Base-by-base conservation (phyloP, 1,139 yeast species). In the Taphrina betulina region DNA sequence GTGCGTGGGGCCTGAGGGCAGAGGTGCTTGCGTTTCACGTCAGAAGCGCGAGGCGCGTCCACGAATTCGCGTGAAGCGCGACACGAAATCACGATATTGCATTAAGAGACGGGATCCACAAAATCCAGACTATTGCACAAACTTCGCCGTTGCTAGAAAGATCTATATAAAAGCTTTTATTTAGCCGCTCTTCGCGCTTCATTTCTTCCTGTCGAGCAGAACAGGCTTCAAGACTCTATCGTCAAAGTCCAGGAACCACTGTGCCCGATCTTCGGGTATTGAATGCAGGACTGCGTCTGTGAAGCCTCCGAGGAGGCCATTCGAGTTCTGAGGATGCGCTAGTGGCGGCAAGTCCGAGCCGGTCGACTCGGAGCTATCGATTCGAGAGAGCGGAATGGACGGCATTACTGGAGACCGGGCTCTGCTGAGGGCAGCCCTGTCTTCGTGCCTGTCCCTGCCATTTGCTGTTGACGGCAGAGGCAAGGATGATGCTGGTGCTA, bases 191-290 rank as follows among this genome's bases (percentile, higher is more conserved):
- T n/a, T n/a, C n/a, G n/a, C n/a, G n/a, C n/a, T n/a, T n/a, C n/a
- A n/a, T n/a, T n/a, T n/a, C 23, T 50, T 31, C 51, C 57, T 76
- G 65, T 92, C 98, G 61, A 92, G 76, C 58, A 92, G 77, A 0
- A 92, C 97, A 0, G 99, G 99, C 69, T 92, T 94, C 63, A 92
- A 77, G n/a, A 92, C 94, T 67, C 88, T 86, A 64, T 92, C 96
- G 68, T 92, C 99, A 68, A 92, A 87, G 64, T 82, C 84, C 23
- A 88, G 83, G 69, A 92, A 92, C 96, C 99, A 92, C 29, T 20
- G 42, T 22, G 33, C 52, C 31, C 29, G 57, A 57, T 38, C 57
- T 53, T 43, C 57, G 35, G 40, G 57, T 46, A 29, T 35, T 22
- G 43, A 51, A 50, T 40, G 55, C 36, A 63, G 41, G n/a, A n/a